Base-by-base conservation (phyloP, 768 basidiomycete species). In the Myochromella boudieri region DNA sequence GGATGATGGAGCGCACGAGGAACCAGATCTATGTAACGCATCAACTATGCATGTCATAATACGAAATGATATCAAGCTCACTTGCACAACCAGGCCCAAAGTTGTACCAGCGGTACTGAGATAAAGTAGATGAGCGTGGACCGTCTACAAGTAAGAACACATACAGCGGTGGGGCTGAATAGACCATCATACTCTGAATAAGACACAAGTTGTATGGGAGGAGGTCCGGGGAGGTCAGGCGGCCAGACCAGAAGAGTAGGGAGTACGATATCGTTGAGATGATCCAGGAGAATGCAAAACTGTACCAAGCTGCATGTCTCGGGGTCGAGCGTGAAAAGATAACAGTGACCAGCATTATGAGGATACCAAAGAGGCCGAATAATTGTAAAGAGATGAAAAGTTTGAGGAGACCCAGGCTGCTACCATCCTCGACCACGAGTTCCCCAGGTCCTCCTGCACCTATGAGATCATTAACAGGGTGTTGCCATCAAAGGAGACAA, bases 271-370 rank as follows among this genome's bases (percentile, higher is more conserved):
- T 33, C 20, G 58, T 56, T 14, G 61, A 66, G 3, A 64, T 59
- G 7, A 61, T 55, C 64, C 64, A 66, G 9, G 60, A 60, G 14
- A 56, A 52, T 33, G 56, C 55, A 37, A 66, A 66, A 42, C 59
- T 66, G 28, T 57, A 61, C 64, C 64, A 66, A 10, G 61, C 59
- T 37, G 60, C 51, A 15, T 59, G 60, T n/a, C 64, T 58, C 9
- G 51, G 39, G 18, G 51, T 56, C 8, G 46, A 53, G 11, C 39
- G 39, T 6, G 59, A 54, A n/a, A 54, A 52, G 20, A 56, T 44
- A 33, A 56, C 58, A 20, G 58, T 59, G 5, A 58, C 28, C 15
- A 65, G 42, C 28, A 61, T 52, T 25, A 61, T 45, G 21, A 53
- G 25, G 21, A 53, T 56, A 17, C 56, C 59, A 17, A 63, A 42